Conservation (phyloP, 805 yeast species). For the Hanseniaspora nectarophila region DNA sequence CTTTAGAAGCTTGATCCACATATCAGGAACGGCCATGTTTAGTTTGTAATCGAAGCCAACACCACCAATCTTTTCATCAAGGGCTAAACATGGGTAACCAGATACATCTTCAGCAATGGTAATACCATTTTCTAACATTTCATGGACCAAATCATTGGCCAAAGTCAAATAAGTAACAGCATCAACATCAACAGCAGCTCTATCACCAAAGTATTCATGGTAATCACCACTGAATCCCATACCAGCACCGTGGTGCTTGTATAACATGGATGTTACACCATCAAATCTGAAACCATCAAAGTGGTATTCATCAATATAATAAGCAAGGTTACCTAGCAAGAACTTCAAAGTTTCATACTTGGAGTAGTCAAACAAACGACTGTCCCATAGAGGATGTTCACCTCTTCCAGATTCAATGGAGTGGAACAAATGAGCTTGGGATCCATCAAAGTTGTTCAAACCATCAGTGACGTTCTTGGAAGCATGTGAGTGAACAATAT, state of each 20-base stretch:
- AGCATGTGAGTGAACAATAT: constrained; percentile 92
- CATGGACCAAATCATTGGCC: constrained; percentile 67
- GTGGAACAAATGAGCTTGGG: constrained; percentile 91
- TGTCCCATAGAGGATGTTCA: constrained; percentile 85
- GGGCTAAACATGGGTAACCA: constrained; percentile 91
- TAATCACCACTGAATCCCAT: constrained; percentile 83
- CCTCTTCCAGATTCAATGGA: constrained; percentile 66
- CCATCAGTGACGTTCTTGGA: constrained; percentile 93
- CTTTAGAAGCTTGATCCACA: constrained; percentile 93
- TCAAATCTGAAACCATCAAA: constrained; percentile 96
- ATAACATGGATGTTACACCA: constrained; percentile 91
- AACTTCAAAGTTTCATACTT: constrained; percentile 84
- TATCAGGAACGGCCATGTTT: constrained; percentile 96
- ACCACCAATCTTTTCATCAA: constrained; percentile 66
- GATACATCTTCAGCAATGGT: constrained; percentile 94
- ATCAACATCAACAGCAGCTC: constrained; percentile 70
- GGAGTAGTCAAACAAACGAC: constrained; percentile 86
- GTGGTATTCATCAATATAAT: constrained; percentile 65
- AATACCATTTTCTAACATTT: constrained; percentile 44
- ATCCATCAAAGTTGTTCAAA: constrained; percentile 82
- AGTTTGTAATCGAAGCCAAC: constrained; percentile 86
- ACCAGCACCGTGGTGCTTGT: constrained; percentile 79
- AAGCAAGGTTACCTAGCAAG: constrained; percentile 70
- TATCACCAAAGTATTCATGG: constrained; percentile 67
- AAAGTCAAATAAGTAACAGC: constrained; percentile 78